A percentile compares a stretch with the other conserved stretches of the same genome.
Conservation (phyloP, 352 stramenopile species). For the Phytophthora agathidicida region DNA sequence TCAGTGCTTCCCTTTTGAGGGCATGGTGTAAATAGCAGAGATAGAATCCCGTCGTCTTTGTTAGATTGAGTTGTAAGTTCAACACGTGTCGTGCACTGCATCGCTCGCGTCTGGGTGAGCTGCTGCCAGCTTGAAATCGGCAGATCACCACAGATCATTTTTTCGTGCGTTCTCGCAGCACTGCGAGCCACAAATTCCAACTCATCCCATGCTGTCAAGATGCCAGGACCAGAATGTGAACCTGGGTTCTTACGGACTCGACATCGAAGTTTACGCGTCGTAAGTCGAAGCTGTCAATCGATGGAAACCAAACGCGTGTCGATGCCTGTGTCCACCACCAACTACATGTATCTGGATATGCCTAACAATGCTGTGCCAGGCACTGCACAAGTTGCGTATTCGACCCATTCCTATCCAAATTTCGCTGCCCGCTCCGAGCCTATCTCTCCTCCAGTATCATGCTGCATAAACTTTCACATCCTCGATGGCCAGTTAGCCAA, state of each 20-base stretch:
- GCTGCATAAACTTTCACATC: constrained; percentile 1
- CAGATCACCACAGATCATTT: constrained; percentile 15
- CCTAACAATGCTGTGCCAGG: not conserved
- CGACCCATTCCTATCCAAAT: not conserved
- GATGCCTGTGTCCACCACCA: no score
- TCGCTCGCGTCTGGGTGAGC: not conserved
- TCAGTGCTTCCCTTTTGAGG: constrained; percentile 35
- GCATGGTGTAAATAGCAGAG: constrained; percentile 17
- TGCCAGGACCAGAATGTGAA: constrained; percentile 19
- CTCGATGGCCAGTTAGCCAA: not conserved
- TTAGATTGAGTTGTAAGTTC: not conserved
- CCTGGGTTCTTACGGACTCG: no score
- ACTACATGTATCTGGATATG: no score
- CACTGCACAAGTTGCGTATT: not conserved
- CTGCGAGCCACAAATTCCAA: constrained; percentile 18
- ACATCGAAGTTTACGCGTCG: not conserved
- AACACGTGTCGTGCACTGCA: not conserved
- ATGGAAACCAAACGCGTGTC: no score
- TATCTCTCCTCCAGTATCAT: constrained; percentile 9
- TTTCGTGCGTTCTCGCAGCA: constrained; percentile 9
- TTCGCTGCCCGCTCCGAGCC: not conserved
- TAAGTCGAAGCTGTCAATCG: not conserved
- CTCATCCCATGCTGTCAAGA: constrained; percentile 5
- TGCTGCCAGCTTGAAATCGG: constrained; percentile 13
- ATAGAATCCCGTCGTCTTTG: not conserved